Evolutionary conservation across 75 land plant species (phyloP).

Genomic region (Picea glauca): DNA sequence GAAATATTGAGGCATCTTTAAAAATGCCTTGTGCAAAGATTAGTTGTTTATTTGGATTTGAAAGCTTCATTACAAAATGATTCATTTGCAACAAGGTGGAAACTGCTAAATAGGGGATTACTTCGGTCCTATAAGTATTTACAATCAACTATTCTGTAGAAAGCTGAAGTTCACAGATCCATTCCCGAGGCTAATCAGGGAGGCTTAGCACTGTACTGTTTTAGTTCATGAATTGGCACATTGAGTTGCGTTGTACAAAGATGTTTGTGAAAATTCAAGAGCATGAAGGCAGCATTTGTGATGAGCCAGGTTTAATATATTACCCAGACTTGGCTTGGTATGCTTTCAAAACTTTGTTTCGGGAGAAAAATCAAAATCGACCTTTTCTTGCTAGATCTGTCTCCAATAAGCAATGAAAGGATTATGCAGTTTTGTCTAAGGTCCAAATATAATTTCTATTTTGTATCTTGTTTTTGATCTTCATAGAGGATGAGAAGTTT

Average conservation of each 20-base stretch:
- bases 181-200: neutral
- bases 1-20: conserved; percentile 8
- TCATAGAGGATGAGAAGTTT: too few relatives aligned
- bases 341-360: neutral
- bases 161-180: conserved; percentile 3
- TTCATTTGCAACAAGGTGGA: conserved; percentile 8
- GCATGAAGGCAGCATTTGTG: conserved; percentile 14
- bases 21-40: conserved; percentile 3
- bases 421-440: neutral
- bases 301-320: conserved; percentile 12
- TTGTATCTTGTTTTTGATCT: too few relatives aligned
- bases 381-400: conserved; percentile 7
- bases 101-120: neutral
- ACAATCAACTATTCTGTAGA: conserved; percentile 15
- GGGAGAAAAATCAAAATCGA: neutral
- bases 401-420: conserved; percentile 2
- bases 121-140: neutral
- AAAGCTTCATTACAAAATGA: conserved; percentile 1
- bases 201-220: conserved; percentile 5
- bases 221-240: conserved; percentile 3
- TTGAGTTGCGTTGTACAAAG: conserved; percentile 15
- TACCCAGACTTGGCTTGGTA: conserved; percentile 6
- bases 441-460: too few relatives aligned
- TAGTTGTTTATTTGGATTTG: neutral
- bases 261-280: conserved; percentile 14